Percentiles rank a stretch among this genome's conserved stretches.
These are phyloP conservation scores for Fusarium sp. DNA, from an alignment of 2,329 filamentous ascomycete species.

Conservation along the genomic window DNA sequence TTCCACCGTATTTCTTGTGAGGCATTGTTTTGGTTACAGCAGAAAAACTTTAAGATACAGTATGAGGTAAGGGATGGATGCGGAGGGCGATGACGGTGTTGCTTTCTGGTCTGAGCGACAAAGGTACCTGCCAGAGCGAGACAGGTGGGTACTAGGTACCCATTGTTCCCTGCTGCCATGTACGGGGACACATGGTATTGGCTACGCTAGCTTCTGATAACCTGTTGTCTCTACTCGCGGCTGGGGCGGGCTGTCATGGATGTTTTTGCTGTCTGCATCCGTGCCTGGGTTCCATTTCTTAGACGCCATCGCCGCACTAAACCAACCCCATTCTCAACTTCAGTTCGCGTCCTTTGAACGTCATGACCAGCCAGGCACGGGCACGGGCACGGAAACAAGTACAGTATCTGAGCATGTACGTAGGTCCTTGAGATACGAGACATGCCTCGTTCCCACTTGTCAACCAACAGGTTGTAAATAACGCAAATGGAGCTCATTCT, in stretches of 20 bases:
- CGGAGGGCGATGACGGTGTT: conserved; percentile 35
- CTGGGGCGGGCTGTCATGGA: conserved; percentile 34
- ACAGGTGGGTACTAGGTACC: conserved; percentile 21
- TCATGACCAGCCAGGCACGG: conserved; percentile 19
- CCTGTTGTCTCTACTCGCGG: conserved; percentile 26
- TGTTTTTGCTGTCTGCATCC: neutral
- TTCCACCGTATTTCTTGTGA: conserved; percentile 33
- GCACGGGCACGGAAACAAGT: neutral
- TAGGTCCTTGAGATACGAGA: conserved; percentile 5
- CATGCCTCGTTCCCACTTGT: conserved; percentile 24
- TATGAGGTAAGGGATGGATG: conserved; percentile 42
- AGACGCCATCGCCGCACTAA: conserved; percentile 40
- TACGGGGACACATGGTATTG: conserved; percentile 1
- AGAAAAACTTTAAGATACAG: conserved; percentile 27
- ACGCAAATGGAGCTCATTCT: conserved; percentile 15
- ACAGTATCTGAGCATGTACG: neutral
- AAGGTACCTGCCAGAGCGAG: conserved; percentile 25
- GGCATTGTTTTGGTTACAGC: conserved; percentile 6
- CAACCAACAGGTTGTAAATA: conserved; percentile 27
- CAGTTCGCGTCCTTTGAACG: conserved; percentile 23
- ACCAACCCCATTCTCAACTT: conserved; percentile 22
- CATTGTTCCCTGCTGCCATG: neutral
- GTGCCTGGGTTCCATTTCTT: conserved; percentile 17
- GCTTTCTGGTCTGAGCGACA: conserved; percentile 18
- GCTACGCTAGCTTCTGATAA: conserved; percentile 13